A percentile compares a stretch with the other conserved stretches of the same genome.
Conservation (phyloP, 345 rosid genomes). For the Camelina neglecta region DNA sequence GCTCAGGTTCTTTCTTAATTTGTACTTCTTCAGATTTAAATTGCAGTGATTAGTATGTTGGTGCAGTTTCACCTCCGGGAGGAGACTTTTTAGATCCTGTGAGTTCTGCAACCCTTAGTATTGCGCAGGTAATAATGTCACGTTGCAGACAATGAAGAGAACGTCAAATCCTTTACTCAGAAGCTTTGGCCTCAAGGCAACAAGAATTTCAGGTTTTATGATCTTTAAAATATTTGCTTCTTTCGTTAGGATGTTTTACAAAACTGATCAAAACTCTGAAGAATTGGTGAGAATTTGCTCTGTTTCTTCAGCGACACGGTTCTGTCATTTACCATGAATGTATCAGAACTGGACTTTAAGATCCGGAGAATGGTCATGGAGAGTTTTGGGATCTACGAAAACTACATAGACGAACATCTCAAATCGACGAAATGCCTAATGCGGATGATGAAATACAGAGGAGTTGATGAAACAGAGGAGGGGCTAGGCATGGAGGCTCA, state of each 20-base stretch:
- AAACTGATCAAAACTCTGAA: not conserved
- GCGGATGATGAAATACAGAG: conserved; percentile 49
- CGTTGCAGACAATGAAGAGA: not conserved
- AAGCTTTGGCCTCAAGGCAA: conserved; percentile 32
- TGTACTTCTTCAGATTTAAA: too few relatives aligned
- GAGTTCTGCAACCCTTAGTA: too few relatives aligned
- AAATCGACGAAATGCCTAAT: conserved; percentile 44
- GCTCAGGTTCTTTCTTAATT: too few relatives aligned
- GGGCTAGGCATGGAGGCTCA: conserved; percentile 43
- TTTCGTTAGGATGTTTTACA: not conserved
- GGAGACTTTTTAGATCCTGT: too few relatives aligned
- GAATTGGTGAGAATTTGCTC: not conserved
- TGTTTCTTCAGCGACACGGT: conserved; percentile 35
- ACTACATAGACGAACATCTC: conserved; percentile 40
- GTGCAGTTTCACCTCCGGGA: too few relatives aligned
- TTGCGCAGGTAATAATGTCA: too few relatives aligned
- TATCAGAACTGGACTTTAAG: conserved; percentile 46
- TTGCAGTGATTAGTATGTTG: too few relatives aligned
- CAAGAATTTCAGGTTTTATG: conserved; percentile 20
- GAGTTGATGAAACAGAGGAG: conserved; percentile 22
- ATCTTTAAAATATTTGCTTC: not conserved
- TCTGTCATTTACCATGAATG: conserved; percentile 7
- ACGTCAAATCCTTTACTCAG: conserved; percentile 5
- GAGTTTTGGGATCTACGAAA: conserved; percentile 45
- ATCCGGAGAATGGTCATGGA: conserved; percentile 54